Evolutionary conservation across 495 filamentous ascomycete genomes (phyloP).

Genomic region (Elaphomyces granulatus): DNA sequence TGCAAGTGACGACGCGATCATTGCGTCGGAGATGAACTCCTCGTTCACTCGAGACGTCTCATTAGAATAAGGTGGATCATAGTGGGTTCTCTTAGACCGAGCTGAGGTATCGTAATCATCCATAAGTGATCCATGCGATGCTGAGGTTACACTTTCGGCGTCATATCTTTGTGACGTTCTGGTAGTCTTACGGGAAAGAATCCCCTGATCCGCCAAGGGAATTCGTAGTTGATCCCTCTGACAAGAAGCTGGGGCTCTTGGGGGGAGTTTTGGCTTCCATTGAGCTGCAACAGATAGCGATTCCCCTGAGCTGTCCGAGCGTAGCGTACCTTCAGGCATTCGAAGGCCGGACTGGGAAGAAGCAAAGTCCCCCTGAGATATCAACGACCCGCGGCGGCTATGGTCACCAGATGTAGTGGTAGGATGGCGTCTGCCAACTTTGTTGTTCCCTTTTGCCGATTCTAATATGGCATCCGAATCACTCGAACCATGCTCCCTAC

Average conservation of each 20-base stretch:
- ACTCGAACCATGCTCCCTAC: not conserved
- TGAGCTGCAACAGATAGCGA: not conserved
- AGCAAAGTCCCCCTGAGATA: not conserved
- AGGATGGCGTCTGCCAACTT: not conserved
- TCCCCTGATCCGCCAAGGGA: too few species aligned
- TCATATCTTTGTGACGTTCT: not conserved
- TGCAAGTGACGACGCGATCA: conserved; percentile 72
- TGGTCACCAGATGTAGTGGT: not conserved
- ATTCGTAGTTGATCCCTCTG: too few species aligned
- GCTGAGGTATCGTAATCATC: not conserved
- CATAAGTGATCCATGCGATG: not conserved
- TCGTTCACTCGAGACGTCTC: conserved; percentile 24
- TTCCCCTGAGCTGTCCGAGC: not conserved
- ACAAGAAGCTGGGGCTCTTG: not conserved
- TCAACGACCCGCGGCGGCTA: not conserved
- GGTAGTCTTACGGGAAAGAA: not conserved
- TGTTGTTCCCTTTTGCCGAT: not conserved
- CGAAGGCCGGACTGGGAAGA: not conserved
- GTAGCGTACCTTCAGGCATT: not conserved
- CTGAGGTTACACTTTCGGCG: not conserved
- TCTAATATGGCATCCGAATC: not conserved
- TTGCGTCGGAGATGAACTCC: conserved; percentile 53
- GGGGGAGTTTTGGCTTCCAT: not conserved
- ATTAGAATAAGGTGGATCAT: conserved; percentile 3
- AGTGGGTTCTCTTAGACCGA: not conserved